Conservation (phyloP, 192 early-diverging fungal genomes). For the Pilaira anomala region DNA sequence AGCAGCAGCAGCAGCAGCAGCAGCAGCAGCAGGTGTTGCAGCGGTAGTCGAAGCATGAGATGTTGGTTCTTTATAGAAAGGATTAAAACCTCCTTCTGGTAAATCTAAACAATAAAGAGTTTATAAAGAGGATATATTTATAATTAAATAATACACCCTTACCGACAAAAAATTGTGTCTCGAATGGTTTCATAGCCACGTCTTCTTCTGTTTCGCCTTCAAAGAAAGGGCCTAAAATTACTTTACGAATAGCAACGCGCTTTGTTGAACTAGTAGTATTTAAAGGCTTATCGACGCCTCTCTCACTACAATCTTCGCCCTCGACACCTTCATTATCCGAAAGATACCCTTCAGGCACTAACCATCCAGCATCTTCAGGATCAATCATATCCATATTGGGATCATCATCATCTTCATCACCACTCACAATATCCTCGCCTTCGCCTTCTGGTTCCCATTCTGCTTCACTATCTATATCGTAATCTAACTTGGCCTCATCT, state of each 20-base stretch:
- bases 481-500: slow-evolving; percentile 67
- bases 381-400: slow-evolving; percentile 17
- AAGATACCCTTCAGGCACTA: slow-evolving; percentile 85
- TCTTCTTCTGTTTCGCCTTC: slow-evolving; percentile 10
- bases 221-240: slow-evolving; percentile 23
- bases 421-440: slow-evolving; percentile 81
- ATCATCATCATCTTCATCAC: slow-evolving; percentile 75
- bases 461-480: slow-evolving; percentile 84
- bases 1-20: not conserved
- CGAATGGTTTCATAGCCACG: slow-evolving; percentile 15
- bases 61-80: slow-evolving; percentile 14
- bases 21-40: not conserved
- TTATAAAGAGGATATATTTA: not conserved
- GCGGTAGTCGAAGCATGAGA: not conserved
- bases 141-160: not conserved
- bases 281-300: not conserved
- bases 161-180: slow-evolving; percentile 15
- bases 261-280: not conserved
- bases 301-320: slow-evolving; percentile 16
- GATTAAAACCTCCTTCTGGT: slow-evolving; percentile 10
- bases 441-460: slow-evolving; percentile 92
- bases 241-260: slow-evolving; percentile 1
- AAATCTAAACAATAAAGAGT: not conserved
- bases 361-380: slow-evolving; percentile 60
- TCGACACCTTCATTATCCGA: slow-evolving; percentile 69